phyloP scores from a whole-genome alignment of 192 early-diverging fungal species.

The Hyaloraphidium curvatum region DNA sequence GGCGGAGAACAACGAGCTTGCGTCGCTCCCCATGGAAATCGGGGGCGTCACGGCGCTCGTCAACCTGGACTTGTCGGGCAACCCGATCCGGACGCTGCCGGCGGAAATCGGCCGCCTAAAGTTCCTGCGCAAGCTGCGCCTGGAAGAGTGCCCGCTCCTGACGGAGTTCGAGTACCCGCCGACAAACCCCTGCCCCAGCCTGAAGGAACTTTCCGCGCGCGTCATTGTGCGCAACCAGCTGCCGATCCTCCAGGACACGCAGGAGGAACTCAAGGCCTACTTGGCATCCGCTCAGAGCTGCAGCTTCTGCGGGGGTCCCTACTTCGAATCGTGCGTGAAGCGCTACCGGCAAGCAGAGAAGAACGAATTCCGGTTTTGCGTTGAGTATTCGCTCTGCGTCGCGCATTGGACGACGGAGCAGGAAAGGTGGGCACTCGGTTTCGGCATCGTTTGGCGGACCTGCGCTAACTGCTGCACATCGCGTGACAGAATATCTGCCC shows the following conservation, averaged over 20 bases:
- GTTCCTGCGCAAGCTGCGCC: conserved; percentile 33
- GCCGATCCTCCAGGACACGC: conserved; percentile 24
- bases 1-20: conserved; percentile 37
- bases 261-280: conserved; percentile 40
- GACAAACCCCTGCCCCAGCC: conserved; percentile 30
- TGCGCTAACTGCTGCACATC: not conserved
- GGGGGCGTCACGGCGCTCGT: conserved; percentile 35
- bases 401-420: conserved; percentile 58
- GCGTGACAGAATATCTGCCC: conserved; percentile 12
- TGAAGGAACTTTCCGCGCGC: conserved; percentile 59
- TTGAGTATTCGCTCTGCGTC: conserved; percentile 52
- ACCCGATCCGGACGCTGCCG: conserved; percentile 43
- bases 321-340: conserved; percentile 37
- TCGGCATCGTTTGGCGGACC: not conserved
- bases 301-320: conserved; percentile 61
- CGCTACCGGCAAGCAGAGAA: conserved; percentile 45
- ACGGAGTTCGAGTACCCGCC: conserved; percentile 20
- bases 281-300: conserved; percentile 35
- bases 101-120: conserved; percentile 52
- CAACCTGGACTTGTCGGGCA: conserved; percentile 43
- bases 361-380: conserved; percentile 23
- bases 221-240: conserved; percentile 45
- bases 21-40: conserved; percentile 39
- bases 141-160: conserved; percentile 32
- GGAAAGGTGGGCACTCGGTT: conserved; percentile 20